Base-by-base conservation (phyloP, 78 protist species). In the Dictyostelium capitatum region DNA sequence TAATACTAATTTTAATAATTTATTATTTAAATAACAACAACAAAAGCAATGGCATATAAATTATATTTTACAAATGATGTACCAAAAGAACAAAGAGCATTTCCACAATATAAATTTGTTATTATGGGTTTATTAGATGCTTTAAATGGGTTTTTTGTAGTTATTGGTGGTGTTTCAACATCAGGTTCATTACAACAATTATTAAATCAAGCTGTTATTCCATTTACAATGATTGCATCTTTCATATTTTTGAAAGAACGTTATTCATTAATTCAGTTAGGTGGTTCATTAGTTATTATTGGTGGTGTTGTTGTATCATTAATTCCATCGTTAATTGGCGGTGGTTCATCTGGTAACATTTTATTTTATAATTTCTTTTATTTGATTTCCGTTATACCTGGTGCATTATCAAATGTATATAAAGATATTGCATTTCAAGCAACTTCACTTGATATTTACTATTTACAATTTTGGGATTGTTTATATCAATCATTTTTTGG, bases 101-200 rank as follows among this genome's bases (percentile, higher is more conserved):
- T 83, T 48, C 91, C 91, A 70, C 54, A 46, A 50, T 83, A 83
- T 56, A 83, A 83, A 23, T 83, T 83, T 53, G 64, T 73, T 1
- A 83, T 83, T 46, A 83, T 83, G 91, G 91, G 91, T 25, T 79
- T 80, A 30, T 46, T 83, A 12, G 91, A 83, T 57, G 91, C 91
- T 41, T 43, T 73, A 3, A 73, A 79, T 74, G 91, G 91, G 54
- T 83, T 72, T 46, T 83, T 83, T 59, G 91, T 83, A 6, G 82
- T 83, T 74, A 70, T 83, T 73, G 91, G 91, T 74, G 91, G 91
- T 83, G 46, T 83, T 70, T 41, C 62, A 41, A 83, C 91, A 17
- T 56, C 77, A 0, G 91, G 82, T 56, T 56, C 91, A 83, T 25
- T 83, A 20, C 91, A 83, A 73, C 91, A 83, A 73, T 46, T 83